Evolutionary conservation across 73 alveolate species (phyloP), one percentile per base, ranked within the genome.

Genomic region (Blepharisma japonicum): DNA sequence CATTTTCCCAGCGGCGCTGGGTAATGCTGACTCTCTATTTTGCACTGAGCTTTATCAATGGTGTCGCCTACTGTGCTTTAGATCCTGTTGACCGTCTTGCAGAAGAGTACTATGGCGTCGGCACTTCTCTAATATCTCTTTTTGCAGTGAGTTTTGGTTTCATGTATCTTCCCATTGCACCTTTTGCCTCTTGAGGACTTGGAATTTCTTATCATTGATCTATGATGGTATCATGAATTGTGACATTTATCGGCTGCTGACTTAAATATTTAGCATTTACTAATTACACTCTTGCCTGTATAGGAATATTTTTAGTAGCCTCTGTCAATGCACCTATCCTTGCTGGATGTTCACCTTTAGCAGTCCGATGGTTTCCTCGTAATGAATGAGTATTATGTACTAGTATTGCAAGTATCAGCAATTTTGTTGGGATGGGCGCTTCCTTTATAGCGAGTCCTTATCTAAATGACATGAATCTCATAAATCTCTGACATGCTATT

Each of bases 241-340:
- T 70, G 0, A 14, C 80, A n/a, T 11, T 47, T 7, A 54, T 70
- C 5, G 80, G 80, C 14, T 72, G 11, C 80, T 70, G 80, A 80
- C 32, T 70, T 7, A 23, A 45, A 70, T 72, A 14, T 8, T 14
- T 70, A 9, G 80, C 80, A 9, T 25, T 7, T 11, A 7, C 20
- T 4, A 70, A 70, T 6, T 39, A 32, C 42, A 32, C 42, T 3
- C 42, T 61, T 1, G 32, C 77, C 42, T 61, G 11, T 4, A 23
- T 61, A 8, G 77, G 77, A 21, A 8, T 11, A 27, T 23, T 61
- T 23, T 11, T 61, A 8, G 49, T 61, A 8, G 32, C 77, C 49
- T 14, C 50, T 11, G 50, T n/a, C 55, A 61, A 61, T 23, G n/a
- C 50, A 1, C 49, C 49, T 23, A 23, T 27, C 21, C 49, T 61